Conservation (phyloP, 2,329 filamentous ascomycete genomes). For the Scopulariopsis brevicaulis region DNA sequence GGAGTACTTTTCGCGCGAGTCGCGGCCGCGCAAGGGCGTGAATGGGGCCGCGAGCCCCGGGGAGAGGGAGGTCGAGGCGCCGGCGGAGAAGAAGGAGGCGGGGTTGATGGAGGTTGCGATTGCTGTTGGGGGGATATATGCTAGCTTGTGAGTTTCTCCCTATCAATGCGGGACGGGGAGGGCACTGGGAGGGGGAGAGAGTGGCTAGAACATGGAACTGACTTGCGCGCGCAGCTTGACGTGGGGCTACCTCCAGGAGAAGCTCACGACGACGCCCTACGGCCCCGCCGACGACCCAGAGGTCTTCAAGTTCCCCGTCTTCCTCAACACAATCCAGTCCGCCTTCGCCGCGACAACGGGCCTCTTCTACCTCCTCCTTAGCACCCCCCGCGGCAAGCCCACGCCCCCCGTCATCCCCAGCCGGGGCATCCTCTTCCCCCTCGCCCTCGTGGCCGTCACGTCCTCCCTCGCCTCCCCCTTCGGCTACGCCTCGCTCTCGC, state of each 20-base stretch:
- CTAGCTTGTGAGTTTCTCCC: constrained; percentile 82
- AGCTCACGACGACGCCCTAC: constrained; percentile 88
- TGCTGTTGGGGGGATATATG: constrained; percentile 92
- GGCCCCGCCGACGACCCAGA: constrained; percentile 51
- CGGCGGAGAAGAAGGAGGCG: constrained; percentile 31
- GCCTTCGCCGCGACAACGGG: constrained; percentile 76
- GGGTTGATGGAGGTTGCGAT: constrained; percentile 68
- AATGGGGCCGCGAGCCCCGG: constrained; percentile 8
- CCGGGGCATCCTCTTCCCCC: constrained; percentile 59
- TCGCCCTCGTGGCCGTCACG: constrained; percentile 78
- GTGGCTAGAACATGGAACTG: background rate
- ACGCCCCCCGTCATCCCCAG: constrained; percentile 66
- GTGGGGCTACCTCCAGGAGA: constrained; percentile 94
- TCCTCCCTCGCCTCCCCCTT: constrained; percentile 88
- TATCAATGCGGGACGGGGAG: background rate
- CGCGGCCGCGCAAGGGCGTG: constrained; percentile 11
- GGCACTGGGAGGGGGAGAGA: background rate
- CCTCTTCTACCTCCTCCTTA: constrained; percentile 63
- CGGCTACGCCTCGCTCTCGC: constrained; percentile 81
- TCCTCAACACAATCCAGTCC: constrained; percentile 94
- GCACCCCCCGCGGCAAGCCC: constrained; percentile 34
- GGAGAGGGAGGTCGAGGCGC: background rate
- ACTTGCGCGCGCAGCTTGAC: constrained; percentile 52
- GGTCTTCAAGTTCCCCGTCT: constrained; percentile 86
- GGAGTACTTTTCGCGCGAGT: constrained; percentile 44